Evolutionary conservation across 2,329 filamentous ascomycete genomes (phyloP).

Genomic region (Capronia americana): DNA sequence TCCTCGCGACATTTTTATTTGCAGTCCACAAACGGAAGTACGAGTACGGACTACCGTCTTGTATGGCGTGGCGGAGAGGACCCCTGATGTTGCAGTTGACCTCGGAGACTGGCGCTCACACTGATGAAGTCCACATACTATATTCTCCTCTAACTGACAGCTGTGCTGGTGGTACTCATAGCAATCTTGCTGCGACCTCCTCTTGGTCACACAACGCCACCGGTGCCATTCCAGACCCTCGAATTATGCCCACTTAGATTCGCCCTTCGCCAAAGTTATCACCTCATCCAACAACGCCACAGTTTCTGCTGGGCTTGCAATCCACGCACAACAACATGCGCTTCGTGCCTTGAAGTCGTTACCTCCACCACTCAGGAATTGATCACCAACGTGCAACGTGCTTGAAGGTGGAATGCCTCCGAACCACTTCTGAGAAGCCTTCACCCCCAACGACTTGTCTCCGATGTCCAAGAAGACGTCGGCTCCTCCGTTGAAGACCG

Average conservation of each 20-base stretch:
- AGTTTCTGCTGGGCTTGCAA: conserved; percentile 89
- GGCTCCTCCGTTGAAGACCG: conserved; percentile 96
- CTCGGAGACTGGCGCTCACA: not conserved
- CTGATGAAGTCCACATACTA: not conserved
- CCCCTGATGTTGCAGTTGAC: not conserved
- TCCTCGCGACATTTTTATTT: not conserved
- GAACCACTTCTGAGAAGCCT: conserved; percentile 90
- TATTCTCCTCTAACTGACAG: not conserved
- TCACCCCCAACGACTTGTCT: conserved; percentile 95
- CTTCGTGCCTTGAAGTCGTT: conserved; percentile 97
- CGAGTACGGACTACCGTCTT: not conserved
- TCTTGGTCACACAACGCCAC: not conserved
- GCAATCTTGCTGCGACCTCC: not conserved
- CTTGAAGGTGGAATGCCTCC: conserved; percentile 65
- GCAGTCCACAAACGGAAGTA: not conserved
- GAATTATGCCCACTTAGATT: not conserved
- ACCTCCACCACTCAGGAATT: conserved; percentile 91
- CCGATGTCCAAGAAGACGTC: conserved; percentile 99
- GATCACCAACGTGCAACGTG: conserved; percentile 92
- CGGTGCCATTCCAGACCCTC: not conserved
- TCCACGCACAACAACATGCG: conserved; percentile 95
- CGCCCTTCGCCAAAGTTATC: conserved; percentile 27
- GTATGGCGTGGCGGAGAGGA: not conserved
- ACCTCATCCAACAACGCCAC: conserved; percentile 83
- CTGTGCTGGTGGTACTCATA: not conserved